Conservation (phyloP, 352 stramenopile species). For the Elongisporangium undulatum region DNA sequence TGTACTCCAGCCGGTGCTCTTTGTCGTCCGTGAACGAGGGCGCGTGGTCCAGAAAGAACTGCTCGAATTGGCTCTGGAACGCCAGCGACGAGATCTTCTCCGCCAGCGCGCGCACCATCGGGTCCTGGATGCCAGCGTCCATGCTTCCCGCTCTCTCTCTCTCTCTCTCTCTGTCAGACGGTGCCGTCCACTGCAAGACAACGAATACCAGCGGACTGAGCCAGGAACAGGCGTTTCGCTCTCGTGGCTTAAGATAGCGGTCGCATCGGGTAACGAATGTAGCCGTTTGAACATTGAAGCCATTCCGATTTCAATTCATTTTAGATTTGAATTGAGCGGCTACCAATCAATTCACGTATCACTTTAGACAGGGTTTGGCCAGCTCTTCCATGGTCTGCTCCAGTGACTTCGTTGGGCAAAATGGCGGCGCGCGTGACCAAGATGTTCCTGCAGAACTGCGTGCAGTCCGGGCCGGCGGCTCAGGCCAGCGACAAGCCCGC, state of each 20-base stretch:
- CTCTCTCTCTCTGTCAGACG: not conserved
- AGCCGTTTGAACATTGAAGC: not conserved
- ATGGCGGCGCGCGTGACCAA: slow-evolving; percentile 71
- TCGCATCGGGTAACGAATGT: not conserved
- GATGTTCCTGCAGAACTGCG: slow-evolving; percentile 65
- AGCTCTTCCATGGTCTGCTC: not conserved
- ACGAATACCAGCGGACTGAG: not conserved
- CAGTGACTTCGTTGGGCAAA: not conserved
- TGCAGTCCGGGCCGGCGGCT: slow-evolving; percentile 8
- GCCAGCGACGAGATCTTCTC: slow-evolving; percentile 53
- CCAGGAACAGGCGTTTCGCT: not conserved
- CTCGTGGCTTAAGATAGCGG: not conserved
- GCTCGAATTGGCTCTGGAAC: slow-evolving; percentile 69
- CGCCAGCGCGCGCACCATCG: slow-evolving; percentile 45
- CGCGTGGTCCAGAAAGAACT: slow-evolving; percentile 72
- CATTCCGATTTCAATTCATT: not conserved
- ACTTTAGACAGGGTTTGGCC: not conserved
- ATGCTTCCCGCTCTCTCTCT: too few species aligned
- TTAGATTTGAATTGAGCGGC: slow-evolving; percentile 5
- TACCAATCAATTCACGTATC: not conserved
- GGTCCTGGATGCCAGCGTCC: slow-evolving; percentile 42
- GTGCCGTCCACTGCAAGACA: not conserved
- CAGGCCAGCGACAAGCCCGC: slow-evolving; percentile 3
- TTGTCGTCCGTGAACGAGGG: slow-evolving; percentile 56
- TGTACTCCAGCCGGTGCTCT: slow-evolving; percentile 71